Conservation (phyloP, 768 basidiomycete genomes). For the Neoboletus brunneissimus region DNA sequence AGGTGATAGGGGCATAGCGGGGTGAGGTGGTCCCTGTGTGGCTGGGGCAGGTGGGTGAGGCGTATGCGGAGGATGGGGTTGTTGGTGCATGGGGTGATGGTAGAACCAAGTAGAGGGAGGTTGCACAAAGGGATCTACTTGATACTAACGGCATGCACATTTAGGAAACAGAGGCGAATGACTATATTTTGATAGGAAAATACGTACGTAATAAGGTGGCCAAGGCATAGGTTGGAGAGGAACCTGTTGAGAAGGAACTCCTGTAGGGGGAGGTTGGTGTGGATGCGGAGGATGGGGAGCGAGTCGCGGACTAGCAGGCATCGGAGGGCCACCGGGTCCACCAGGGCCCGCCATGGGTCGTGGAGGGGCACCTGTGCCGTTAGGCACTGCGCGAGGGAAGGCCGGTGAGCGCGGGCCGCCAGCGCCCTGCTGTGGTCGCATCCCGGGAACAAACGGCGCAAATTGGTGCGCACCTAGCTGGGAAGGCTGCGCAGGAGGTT, state of each 20-base stretch:
- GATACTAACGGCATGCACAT: slow-evolving; percentile 34
- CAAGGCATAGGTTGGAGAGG: slow-evolving; percentile 42
- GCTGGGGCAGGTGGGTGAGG: slow-evolving; percentile 36
- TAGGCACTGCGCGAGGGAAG: slow-evolving; percentile 59
- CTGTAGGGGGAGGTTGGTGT: slow-evolving; percentile 53
- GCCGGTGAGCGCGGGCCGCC: slow-evolving; percentile 65
- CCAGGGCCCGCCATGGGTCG: slow-evolving; percentile 49
- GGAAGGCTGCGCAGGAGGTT: slow-evolving; percentile 38
- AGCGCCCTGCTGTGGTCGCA: slow-evolving; percentile 46
- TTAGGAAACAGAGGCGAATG: not conserved
- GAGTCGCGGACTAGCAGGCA: slow-evolving; percentile 64
- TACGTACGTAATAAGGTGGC: slow-evolving; percentile 59
- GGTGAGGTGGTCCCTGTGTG: slow-evolving; percentile 43
- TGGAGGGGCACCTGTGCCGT: slow-evolving; percentile 48
- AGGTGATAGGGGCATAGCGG: slow-evolving; percentile 65
- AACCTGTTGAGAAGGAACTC: slow-evolving; percentile 45
- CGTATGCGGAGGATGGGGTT: slow-evolving; percentile 48
- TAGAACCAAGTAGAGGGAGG: slow-evolving; percentile 39
- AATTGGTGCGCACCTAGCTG: slow-evolving; percentile 46
- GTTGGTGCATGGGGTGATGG: slow-evolving; percentile 36
- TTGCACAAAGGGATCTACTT: slow-evolving; percentile 48
- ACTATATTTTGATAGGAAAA: not conserved
- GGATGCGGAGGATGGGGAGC: slow-evolving; percentile 45
- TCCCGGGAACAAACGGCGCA: slow-evolving; percentile 48
- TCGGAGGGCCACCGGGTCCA: slow-evolving; percentile 51